phyloP scores from a whole-genome alignment of 345 rosid genomes.

The Populus tremula region DNA sequence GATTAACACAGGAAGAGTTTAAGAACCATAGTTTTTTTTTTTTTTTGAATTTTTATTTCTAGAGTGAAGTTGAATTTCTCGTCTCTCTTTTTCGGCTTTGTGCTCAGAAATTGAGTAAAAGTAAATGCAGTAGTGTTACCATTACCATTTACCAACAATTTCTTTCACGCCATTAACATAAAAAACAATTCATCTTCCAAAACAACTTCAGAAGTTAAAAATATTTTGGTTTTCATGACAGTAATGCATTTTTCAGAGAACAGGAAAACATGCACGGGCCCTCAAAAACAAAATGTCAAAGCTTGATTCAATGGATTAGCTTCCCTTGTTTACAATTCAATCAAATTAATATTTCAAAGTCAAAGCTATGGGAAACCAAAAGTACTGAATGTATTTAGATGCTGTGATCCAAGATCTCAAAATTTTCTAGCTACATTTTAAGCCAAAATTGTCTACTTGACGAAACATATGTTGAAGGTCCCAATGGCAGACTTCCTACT shows the following conservation, averaged over 20 bases:
- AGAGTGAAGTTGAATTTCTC: background rate
- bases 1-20: background rate
- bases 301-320: background rate
- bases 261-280: background rate
- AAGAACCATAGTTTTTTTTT: background rate
- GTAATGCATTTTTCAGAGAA: background rate
- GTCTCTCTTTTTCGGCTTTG: background rate
- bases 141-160: background rate
- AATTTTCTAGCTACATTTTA: constrained; percentile 23
- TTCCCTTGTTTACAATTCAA: constrained; percentile 28
- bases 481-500: constrained; percentile 13
- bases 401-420: constrained; percentile 24
- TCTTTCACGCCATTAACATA: background rate
- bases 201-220: background rate
- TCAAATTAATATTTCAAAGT: constrained; percentile 21
- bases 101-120: no score
- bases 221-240: background rate
- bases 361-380: constrained; percentile 3
- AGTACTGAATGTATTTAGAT: constrained; percentile 4
- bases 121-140: background rate
- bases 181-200: background rate
- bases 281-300: constrained; percentile 13
- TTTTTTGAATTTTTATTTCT: background rate
- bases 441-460: constrained; percentile 33
- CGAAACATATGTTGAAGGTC: constrained; percentile 2